These are phyloP conservation scores for Chaetomium fimeti DNA, from an alignment of 495 filamentous ascomycete species.

Conservation along the genomic window DNA sequence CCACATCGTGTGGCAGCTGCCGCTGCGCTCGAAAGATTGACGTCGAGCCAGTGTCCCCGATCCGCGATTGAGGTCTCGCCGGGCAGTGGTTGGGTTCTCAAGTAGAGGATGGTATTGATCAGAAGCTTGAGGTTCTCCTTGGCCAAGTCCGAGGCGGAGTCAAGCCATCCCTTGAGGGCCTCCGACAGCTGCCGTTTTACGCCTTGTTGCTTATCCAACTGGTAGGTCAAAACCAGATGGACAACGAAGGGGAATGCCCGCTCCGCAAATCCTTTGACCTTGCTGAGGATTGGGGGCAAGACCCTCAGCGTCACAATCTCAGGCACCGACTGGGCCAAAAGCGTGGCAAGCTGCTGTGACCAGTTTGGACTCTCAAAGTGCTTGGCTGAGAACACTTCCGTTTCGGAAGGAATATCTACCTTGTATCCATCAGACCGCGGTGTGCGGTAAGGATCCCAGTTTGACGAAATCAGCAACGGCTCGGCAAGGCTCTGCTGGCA, in stretches of 20 bases:
- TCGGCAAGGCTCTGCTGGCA: constrained; percentile 48
- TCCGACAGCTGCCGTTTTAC: constrained; percentile 51
- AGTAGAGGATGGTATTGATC: constrained; percentile 79
- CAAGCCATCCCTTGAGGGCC: constrained; percentile 53
- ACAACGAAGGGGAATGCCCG: constrained; percentile 74
- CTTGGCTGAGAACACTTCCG: constrained; percentile 35
- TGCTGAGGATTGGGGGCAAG: constrained; percentile 59
- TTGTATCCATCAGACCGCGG: constrained; percentile 46
- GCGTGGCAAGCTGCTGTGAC: constrained; percentile 62
- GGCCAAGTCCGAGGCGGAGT: constrained; percentile 37
- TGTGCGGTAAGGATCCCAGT: constrained; percentile 49
- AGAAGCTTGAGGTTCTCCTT: constrained; percentile 58
- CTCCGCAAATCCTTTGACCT: constrained; percentile 65
- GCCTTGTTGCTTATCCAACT: constrained; percentile 48
- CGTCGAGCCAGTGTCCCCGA: constrained; percentile 78
- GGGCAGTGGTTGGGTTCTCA: constrained; percentile 75
- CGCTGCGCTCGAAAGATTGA: constrained; percentile 71
- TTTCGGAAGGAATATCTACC: constrained; percentile 25
- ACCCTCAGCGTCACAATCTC: constrained; percentile 65
- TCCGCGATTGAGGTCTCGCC: constrained; percentile 74
- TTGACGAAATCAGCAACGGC: constrained; percentile 45
- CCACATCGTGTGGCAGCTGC: constrained; percentile 75
- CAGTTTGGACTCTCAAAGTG: constrained; percentile 50
- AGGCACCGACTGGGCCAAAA: constrained; percentile 58
- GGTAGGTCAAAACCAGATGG: constrained; percentile 68